These are phyloP conservation scores for Lagenidium sp. DNA, from an alignment of 352 stramenopile species.

Conservation along the genomic window DNA sequence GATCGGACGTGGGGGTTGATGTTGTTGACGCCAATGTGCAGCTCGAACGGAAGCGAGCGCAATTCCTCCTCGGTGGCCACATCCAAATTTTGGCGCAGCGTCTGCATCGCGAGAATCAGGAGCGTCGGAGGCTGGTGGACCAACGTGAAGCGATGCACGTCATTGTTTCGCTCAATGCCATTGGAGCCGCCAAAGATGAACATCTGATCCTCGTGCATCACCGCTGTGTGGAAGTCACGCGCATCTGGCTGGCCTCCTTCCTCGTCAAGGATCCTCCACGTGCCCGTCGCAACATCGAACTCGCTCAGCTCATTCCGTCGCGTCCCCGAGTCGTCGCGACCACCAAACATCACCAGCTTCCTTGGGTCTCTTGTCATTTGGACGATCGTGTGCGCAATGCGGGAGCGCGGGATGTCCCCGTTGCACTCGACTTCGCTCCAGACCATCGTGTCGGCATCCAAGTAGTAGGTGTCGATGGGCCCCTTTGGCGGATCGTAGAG, in stretches of 20 bases:
- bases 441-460: constrained; percentile 62
- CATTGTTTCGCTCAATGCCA: constrained; percentile 74
- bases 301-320: constrained; percentile 68
- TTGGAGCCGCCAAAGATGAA: constrained; percentile 83
- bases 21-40: constrained; percentile 50
- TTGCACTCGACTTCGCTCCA: constrained; percentile 55
- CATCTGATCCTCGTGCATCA: constrained; percentile 65
- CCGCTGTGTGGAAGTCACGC: constrained; percentile 72
- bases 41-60: constrained; percentile 42
- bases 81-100: constrained; percentile 35
- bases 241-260: constrained; percentile 57
- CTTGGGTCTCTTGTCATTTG: constrained; percentile 33
- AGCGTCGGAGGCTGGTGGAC: constrained; percentile 52
- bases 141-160: constrained; percentile 63
- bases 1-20: constrained; percentile 65
- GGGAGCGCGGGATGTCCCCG: constrained; percentile 55
- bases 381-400: constrained; percentile 72
- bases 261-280: constrained; percentile 54
- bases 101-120: constrained; percentile 61
- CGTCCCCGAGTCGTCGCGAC: constrained; percentile 56
- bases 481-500: constrained; percentile 78
- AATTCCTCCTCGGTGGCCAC: constrained; percentile 30
- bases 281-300: constrained; percentile 43
- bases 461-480: constrained; percentile 67
- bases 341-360: constrained; percentile 71